phyloP scores from a whole-genome alignment of 2,329 filamentous ascomycete genomes.

The Botrytis sinoallii region DNA sequence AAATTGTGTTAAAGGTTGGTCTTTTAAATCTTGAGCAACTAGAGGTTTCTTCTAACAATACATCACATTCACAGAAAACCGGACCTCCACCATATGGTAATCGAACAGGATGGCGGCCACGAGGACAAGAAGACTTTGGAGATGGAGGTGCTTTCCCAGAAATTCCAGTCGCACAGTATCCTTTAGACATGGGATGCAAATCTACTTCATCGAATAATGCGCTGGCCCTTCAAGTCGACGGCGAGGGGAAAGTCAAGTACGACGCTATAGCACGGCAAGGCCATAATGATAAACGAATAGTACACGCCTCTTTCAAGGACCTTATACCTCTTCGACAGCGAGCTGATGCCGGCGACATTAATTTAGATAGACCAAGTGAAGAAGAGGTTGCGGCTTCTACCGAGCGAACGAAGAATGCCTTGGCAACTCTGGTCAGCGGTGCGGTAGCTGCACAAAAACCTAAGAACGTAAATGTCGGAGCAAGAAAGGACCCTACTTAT shows the following conservation, averaged over 20 bases:
- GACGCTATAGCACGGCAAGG: constrained; percentile 90
- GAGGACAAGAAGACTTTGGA: constrained; percentile 85
- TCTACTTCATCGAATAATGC: constrained; percentile 71
- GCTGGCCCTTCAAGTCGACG: constrained; percentile 86
- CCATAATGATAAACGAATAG: constrained; percentile 76
- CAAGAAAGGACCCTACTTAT: constrained; percentile 81
- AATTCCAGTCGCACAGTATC: constrained; percentile 90
- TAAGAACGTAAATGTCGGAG: constrained; percentile 85
- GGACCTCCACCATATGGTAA: constrained; percentile 87
- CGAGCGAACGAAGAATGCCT: constrained; percentile 81
- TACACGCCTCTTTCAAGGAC: constrained; percentile 96
- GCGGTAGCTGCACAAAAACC: constrained; percentile 91
- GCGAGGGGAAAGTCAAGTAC: constrained; percentile 91
- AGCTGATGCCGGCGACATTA: constrained; percentile 88
- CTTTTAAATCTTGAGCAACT: not conserved
- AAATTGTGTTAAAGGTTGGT: constrained; percentile 73
- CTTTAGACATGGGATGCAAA: constrained; percentile 90
- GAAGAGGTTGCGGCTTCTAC: constrained; percentile 82
- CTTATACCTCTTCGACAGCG: constrained; percentile 90
- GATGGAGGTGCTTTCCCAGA: constrained; percentile 97
- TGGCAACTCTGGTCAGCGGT: constrained; percentile 77
- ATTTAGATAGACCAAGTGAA: constrained; percentile 76
- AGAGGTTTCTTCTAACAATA: constrained; percentile 25
- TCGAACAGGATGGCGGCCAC: constrained; percentile 85
- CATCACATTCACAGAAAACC: constrained; percentile 53